Evolutionary conservation across 139 green algal species (phyloP).

Genomic region (Penium margaritaceum): DNA sequence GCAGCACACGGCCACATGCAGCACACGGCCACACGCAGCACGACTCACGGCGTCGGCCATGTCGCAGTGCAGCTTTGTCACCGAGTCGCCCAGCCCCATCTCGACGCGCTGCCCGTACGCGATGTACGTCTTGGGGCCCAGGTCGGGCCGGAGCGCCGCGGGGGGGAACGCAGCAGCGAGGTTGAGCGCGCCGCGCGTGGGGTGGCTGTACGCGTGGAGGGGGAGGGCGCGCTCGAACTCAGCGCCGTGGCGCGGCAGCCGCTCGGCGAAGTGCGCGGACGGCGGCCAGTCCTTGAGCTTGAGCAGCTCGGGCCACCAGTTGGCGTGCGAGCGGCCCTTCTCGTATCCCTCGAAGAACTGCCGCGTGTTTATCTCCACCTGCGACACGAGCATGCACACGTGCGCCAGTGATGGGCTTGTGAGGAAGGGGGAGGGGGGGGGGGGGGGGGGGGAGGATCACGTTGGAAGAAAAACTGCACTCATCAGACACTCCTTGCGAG

Average conservation of each 20-base stretch:
- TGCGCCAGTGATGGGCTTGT: neutral
- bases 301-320: constrained; percentile 56
- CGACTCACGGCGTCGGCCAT: constrained; percentile 73
- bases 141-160: constrained; percentile 49
- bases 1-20: too few relatives aligned
- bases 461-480: neutral
- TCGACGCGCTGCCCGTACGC: constrained; percentile 50
- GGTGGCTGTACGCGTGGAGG: constrained; percentile 51
- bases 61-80: constrained; percentile 85
- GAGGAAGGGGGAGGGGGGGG: neutral
- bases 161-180: constrained; percentile 43
- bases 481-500: too few relatives aligned
- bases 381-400: too few relatives aligned
- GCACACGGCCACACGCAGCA: too few relatives aligned
- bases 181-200: constrained; percentile 50
- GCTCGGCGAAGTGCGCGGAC: constrained; percentile 12
- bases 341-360: constrained; percentile 42
- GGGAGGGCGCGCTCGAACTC: constrained; percentile 37
- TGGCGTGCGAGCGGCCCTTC: constrained; percentile 14
- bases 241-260: constrained; percentile 26
- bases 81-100: constrained; percentile 59
- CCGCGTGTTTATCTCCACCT: constrained; percentile 39
- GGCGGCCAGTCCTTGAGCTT: constrained; percentile 86
- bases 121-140: constrained; percentile 66
- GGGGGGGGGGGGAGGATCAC: neutral